Evolutionary conservation across 768 basidiomycete genomes (phyloP), one percentile per base, ranked within the genome.

Genomic region (Lepiota subincarnata): DNA sequence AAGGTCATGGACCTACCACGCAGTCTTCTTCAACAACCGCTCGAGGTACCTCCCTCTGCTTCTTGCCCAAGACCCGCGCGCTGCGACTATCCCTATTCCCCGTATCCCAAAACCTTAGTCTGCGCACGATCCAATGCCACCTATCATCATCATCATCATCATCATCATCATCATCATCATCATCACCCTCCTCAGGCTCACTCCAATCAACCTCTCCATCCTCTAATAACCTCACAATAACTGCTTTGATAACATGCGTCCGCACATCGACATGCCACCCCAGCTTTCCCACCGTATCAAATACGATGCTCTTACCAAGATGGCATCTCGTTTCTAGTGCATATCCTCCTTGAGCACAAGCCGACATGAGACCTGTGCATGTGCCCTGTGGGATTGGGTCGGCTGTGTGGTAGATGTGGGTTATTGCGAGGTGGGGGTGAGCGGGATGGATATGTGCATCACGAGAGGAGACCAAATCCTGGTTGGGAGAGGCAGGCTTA

Each of bases 351-450:
- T 90, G 78, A 13, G 86, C 82, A 66, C 96, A 99, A 0, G 79
- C 68, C 0, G 89, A 94, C 7, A 79, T 68, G 4, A 85, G 71
- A 28, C 92, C 92, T 0, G 76, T 92, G 64, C 92, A 94, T 0
- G 77, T 69, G 0, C 89, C 90, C 73, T 89, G 89, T 0, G 96
- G 84, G 37, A 98, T 93, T 0, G 95, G 96, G 67, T 98, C 96
- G 1, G 87, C 89, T 1, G 86, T 95, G 66, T 98, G 92, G 62
- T 89, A 97, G 20, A 98, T 75, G 62, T 98, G 93, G 0, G 69
- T 95, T 50, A 73, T 83, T 0, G 59, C 55, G 16, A 64, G 66
- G 80, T 67, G 51, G 69, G 68, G 11, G 70, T 77, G 57, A 84
- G 66, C 69, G 82, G 38, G 65, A 58, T 11, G 62, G 60, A 16